Conservation (phyloP, 2,329 filamentous ascomycete genomes). For the Knufia fluminis region DNA sequence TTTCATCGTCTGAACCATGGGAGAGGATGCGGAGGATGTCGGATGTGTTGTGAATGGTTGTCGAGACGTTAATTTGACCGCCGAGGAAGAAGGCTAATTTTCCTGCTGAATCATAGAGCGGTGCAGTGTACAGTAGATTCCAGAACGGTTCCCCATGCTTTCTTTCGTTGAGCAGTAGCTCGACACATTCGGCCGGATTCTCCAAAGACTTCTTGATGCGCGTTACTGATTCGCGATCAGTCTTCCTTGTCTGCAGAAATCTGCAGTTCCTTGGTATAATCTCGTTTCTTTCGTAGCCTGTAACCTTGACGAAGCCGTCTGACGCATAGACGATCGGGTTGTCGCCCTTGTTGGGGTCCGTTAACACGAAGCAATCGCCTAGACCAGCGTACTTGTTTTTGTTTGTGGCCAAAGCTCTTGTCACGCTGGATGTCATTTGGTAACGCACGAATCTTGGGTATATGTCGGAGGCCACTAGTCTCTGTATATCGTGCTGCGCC, state of each 20-base stretch:
- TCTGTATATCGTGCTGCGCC: conserved; percentile 38
- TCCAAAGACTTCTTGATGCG: conserved; percentile 37
- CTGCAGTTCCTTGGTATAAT: conserved; percentile 43
- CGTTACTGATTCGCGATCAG: conserved; percentile 34
- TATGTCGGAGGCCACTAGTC: conserved; percentile 36
- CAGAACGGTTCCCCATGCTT: conserved; percentile 46
- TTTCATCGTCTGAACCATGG: conserved; percentile 26
- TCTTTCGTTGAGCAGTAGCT: conserved; percentile 44
- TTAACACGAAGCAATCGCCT: conserved; percentile 51
- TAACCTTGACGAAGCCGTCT: conserved; percentile 45
- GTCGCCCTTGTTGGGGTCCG: conserved; percentile 41
- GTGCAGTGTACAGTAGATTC: conserved; percentile 48
- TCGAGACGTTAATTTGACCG: conserved; percentile 50
- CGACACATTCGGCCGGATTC: conserved; percentile 37
- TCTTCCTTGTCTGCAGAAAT: conserved; percentile 42
- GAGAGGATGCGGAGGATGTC: conserved; percentile 46
- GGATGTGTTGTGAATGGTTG: conserved; percentile 41
- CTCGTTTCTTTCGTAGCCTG: conserved; percentile 41
- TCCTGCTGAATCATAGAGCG: conserved; percentile 42
- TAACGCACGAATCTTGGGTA: conserved; percentile 47
- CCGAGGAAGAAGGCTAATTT: conserved; percentile 46
- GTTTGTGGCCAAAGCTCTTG: conserved; percentile 36
- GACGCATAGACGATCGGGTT: conserved; percentile 44
- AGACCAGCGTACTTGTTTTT: conserved; percentile 43
- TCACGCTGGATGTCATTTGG: conserved; percentile 41